Conservation (phyloP, 2,329 filamentous ascomycete species). For the Diaporthe humulicola region DNA sequence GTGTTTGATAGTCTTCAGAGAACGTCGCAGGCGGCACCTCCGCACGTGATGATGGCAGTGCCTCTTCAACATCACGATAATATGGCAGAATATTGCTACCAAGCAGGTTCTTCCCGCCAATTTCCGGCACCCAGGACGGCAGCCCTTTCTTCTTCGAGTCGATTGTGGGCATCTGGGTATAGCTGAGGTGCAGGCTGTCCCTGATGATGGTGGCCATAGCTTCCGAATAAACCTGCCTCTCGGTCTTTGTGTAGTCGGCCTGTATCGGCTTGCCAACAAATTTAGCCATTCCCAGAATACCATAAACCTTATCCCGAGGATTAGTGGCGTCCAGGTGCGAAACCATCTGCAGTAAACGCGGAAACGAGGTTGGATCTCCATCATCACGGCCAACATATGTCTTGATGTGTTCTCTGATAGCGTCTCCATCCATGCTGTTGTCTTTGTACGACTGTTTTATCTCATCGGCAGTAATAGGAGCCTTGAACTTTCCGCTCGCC, state of each 20-base stretch:
- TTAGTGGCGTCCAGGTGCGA: slow-evolving; percentile 10
- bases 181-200: not conserved
- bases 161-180: not conserved
- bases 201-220: slow-evolving; percentile 15
- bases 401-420: not conserved
- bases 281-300: not conserved
- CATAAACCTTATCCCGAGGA: slow-evolving; percentile 10
- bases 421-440: not conserved
- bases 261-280: not conserved
- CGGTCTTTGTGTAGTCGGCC: slow-evolving; percentile 7
- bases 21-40: not conserved
- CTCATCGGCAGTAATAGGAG: not conserved
- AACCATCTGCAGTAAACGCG: not conserved
- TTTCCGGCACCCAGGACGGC: slow-evolving; percentile 25
- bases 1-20: not conserved
- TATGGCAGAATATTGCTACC: not conserved
- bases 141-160: slow-evolving; percentile 3
- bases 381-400: not conserved
- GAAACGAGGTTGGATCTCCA: not conserved
- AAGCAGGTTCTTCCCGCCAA: not conserved
- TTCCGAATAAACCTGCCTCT: slow-evolving; percentile 12
- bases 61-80: not conserved
- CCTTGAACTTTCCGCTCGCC: not conserved
- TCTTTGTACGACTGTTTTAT: not conserved
- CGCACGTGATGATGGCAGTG: not conserved